Conservation (phyloP, 2,329 filamentous ascomycete species). For the Fusarium drepaniforme region DNA sequence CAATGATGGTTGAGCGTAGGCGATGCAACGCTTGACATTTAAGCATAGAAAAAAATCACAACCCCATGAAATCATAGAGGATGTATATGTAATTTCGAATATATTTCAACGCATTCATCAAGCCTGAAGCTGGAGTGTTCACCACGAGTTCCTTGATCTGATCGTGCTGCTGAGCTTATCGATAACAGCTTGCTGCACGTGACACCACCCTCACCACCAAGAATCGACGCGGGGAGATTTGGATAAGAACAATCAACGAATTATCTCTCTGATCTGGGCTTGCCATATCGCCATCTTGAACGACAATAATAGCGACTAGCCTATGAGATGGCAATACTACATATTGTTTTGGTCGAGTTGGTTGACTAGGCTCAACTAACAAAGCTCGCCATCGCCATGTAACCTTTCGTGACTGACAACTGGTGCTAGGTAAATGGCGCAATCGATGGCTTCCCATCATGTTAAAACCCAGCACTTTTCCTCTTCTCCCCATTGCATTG, state of each 20-base stretch:
- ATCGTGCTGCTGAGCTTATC: neutral
- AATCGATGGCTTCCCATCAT: neutral
- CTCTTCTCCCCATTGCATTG: neutral
- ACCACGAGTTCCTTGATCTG: neutral
- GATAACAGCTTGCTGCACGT: neutral
- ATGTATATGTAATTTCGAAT: neutral
- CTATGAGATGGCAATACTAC: neutral
- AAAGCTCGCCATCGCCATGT: neutral
- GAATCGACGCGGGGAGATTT: neutral
- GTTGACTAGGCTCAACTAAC: neutral
- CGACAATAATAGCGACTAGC: neutral
- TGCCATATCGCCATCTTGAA: neutral
- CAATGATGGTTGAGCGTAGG: no score
- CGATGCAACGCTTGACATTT: no score
- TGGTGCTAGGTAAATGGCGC: neutral
- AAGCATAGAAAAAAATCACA: no score
- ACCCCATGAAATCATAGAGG: no score
- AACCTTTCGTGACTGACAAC: neutral
- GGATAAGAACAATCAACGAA: neutral
- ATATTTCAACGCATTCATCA: neutral
- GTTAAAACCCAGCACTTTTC: neutral
- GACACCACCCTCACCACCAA: neutral
- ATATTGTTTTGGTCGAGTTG: neutral
- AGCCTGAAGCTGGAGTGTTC: neutral
- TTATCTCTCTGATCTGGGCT: neutral